phyloP scores from a whole-genome alignment of 768 basidiomycete species.

The Leccinum rimulosum region DNA sequence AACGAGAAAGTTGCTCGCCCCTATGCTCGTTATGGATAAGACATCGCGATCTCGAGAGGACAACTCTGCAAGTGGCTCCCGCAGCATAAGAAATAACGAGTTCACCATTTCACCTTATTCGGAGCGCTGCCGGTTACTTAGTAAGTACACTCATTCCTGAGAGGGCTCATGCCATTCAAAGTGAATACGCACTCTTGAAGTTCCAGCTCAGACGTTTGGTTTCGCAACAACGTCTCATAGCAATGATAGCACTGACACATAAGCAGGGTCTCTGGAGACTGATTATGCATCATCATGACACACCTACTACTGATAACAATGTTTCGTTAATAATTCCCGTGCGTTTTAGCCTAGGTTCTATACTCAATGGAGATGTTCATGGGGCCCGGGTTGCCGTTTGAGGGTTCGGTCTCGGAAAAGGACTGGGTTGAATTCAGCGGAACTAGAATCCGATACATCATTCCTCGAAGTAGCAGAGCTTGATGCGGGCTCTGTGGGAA shows the following conservation, averaged over 20 bases:
- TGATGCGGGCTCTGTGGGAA: not conserved
- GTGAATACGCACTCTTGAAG: no score
- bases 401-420: not conserved
- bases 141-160: not conserved
- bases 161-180: not conserved
- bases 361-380: not conserved
- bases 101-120: no score
- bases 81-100: slow-evolving; percentile 21
- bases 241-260: not conserved
- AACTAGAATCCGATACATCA: not conserved
- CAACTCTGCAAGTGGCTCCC: slow-evolving; percentile 59
- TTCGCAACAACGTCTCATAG: not conserved
- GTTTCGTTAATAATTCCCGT: not conserved
- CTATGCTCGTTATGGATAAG: slow-evolving; percentile 41
- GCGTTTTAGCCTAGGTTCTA: not conserved
- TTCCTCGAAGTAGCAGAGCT: not conserved
- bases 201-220: not conserved
- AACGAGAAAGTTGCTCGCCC: slow-evolving; percentile 39
- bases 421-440: not conserved
- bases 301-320: not conserved
- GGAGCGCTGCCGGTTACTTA: not conserved
- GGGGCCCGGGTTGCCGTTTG: not conserved
- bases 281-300: not conserved
- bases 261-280: not conserved
- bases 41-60: slow-evolving; percentile 45